Conservation (phyloP, 352 stramenopile species). For the Phytophthora meadii region DNA sequence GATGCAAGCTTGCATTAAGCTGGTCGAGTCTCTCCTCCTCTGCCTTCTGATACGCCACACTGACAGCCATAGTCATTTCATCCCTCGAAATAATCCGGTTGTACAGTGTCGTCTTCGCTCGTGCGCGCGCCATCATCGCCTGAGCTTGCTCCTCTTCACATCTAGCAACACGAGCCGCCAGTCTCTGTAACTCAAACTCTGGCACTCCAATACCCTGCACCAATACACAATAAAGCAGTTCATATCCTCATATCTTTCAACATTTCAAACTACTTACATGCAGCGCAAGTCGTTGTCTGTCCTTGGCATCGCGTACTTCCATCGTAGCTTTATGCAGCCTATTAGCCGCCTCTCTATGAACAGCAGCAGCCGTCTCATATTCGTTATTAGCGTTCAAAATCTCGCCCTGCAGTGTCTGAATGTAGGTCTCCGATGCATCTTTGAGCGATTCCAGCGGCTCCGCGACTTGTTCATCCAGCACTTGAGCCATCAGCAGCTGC, state of each 20-base stretch:
- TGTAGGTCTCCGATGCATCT: conserved; percentile 77
- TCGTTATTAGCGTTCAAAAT: conserved; percentile 82
- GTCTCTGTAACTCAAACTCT: conserved; percentile 82
- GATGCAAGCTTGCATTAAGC: conserved; percentile 69
- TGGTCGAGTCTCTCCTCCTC: conserved; percentile 87
- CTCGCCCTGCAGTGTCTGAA: conserved; percentile 78
- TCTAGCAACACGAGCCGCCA: conserved; percentile 62
- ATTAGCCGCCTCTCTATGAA: conserved; percentile 49
- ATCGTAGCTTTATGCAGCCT: conserved; percentile 45
- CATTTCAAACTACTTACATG: conserved; percentile 44
- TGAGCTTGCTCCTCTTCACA: conserved; percentile 71
- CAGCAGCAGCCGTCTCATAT: conserved; percentile 53
- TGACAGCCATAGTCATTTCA: conserved; percentile 91
- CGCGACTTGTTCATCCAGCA: conserved; percentile 86
- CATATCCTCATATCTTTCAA: not conserved
- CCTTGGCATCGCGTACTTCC: conserved; percentile 60
- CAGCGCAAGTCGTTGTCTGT: conserved; percentile 70
- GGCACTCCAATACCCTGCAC: conserved; percentile 75
- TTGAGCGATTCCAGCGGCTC: conserved; percentile 82
- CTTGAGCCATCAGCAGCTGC: conserved; percentile 74
- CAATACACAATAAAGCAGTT: conserved; percentile 6
- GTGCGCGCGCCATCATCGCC: conserved; percentile 59
- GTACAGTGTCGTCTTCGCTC: conserved; percentile 82
- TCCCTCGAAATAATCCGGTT: conserved; percentile 84
- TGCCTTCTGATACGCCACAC: conserved; percentile 85